Evolutionary conservation across 257 asterid genomes (phyloP), one percentile per base, ranked within the genome.

Genomic region (Fraxinus cuspidata): DNA sequence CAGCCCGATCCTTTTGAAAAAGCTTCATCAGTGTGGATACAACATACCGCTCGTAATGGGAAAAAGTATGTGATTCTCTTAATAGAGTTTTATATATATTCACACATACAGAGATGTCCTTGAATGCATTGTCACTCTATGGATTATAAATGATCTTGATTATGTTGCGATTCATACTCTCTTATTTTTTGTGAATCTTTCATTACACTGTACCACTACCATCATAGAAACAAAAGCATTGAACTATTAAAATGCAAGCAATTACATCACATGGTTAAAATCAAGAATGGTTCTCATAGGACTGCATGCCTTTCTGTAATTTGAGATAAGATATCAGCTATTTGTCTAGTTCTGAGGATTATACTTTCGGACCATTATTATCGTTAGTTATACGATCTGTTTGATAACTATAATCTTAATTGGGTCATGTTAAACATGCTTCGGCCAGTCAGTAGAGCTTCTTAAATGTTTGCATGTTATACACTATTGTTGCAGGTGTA

Each of bases 21-120:
- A 69, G 82, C 77, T 70, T 81, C 82, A 27, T 82, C 88, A 31
- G 87, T 85, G 74, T 94, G 98, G 98, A 88, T 77, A 81, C 92
- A 90, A 78, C 84, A 92, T 80, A 88, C 90, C 6, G 78, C 90
- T 81, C 96, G 86, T 76, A 82, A 79, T 35, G 97, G 98, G 73
- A 94, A 94, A 80, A 92, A 44, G 97, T 93, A 86, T 58, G 88
- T 74, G 70, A 71, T 75, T 81, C 71, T 72, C 31, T 80, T 70
- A 63, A 25, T 11, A 63, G 5, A 27, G 16, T 25, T 63, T 3
- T 63, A 25, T 9, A 25, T 19, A 5, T 3, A 11, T 1, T 3
- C 69, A 25, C 67, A n/a, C 32, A 2, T 23, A 60, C 16, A 23
- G 15, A 21, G 68, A 60, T 60, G 32, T 10, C 68, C 29, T 60